Evolutionary conservation across 2,329 filamentous ascomycete species (phyloP).

Genomic region (Aspergillus sp.): DNA sequence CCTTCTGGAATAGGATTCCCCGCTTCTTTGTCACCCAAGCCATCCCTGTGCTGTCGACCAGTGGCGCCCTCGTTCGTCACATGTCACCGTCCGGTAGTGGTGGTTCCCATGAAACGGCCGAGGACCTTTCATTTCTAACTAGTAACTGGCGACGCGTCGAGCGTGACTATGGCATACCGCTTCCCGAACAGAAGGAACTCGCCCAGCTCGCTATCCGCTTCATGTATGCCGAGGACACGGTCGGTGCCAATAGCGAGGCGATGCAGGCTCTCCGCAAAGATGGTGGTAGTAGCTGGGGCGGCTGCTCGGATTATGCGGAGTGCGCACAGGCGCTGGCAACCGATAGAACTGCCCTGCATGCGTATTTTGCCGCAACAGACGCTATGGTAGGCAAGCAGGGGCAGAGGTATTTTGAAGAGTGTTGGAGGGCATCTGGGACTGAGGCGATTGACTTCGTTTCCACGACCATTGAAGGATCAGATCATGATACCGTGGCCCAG

Average conservation of each 20-base stretch:
- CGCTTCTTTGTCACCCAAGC: slow-evolving; percentile 25
- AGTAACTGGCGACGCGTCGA: slow-evolving; percentile 18
- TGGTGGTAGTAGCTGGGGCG: slow-evolving; percentile 30
- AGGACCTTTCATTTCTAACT: slow-evolving; percentile 9
- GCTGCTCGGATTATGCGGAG: slow-evolving; percentile 34
- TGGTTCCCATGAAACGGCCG: neutral
- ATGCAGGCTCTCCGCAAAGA: slow-evolving; percentile 37
- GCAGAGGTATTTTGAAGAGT: no score
- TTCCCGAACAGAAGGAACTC: slow-evolving; percentile 16
- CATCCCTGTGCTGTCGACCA: slow-evolving; percentile 19
- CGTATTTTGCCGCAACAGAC: no score
- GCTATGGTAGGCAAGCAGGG: no score
- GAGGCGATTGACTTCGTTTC: no score
- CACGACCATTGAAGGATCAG: no score
- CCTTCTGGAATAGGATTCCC: slow-evolving; percentile 27
- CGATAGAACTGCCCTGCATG: no score
- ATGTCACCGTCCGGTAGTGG: slow-evolving; percentile 3
- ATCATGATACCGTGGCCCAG: no score
- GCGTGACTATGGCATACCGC: slow-evolving; percentile 17
- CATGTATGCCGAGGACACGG: slow-evolving; percentile 30
- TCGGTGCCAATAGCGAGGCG: slow-evolving; percentile 40
- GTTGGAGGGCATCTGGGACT: no score
- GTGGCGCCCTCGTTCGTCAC: slow-evolving; percentile 16
- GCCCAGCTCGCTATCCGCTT: slow-evolving; percentile 9
- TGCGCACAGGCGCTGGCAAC: slow-evolving; percentile 3